A percentile compares a stretch with the other conserved stretches of the same genome.
Evolutionary conservation across 352 stramenopile species (phyloP).

Genomic region (Blastocystis sp.): DNA sequence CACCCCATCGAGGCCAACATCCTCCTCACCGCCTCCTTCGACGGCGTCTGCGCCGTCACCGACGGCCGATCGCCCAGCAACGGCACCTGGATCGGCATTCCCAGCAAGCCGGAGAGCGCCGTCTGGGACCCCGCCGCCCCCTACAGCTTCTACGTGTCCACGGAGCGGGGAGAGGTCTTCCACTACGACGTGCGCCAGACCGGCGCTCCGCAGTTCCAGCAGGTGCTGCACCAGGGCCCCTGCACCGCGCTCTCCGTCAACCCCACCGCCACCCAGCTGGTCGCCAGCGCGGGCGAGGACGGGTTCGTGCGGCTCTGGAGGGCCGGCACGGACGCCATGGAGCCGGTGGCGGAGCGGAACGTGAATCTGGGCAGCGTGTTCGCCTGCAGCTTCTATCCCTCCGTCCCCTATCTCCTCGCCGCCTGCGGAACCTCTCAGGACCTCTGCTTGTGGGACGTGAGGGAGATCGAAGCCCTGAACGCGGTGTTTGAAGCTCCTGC

Average conservation of each 20-base stretch:
- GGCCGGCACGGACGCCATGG: slow-evolving; percentile 66
- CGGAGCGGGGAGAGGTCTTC: slow-evolving; percentile 86
- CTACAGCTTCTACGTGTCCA: slow-evolving; percentile 83
- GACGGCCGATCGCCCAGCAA: slow-evolving; percentile 64
- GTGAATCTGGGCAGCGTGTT: slow-evolving; percentile 86
- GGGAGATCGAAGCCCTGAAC: slow-evolving; percentile 69
- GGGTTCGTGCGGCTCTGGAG: slow-evolving; percentile 97
- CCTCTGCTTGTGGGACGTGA: slow-evolving; percentile 80
- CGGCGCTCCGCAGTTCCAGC: slow-evolving; percentile 64
- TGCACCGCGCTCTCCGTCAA: slow-evolving; percentile 80
- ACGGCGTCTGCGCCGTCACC: slow-evolving; percentile 85
- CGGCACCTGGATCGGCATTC: slow-evolving; percentile 76
- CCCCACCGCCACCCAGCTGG: slow-evolving; percentile 79
- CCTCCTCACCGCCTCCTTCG: slow-evolving; percentile 83
- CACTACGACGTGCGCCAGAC: slow-evolving; percentile 91
- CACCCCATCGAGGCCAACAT: slow-evolving; percentile 89
- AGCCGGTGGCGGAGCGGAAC: slow-evolving; percentile 79
- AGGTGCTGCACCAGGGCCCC: slow-evolving; percentile 66
- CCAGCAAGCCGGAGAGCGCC: slow-evolving; percentile 80
- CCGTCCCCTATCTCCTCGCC: slow-evolving; percentile 79
- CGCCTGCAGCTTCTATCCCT: slow-evolving; percentile 78
- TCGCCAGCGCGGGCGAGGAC: slow-evolving; percentile 89
- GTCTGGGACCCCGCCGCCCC: slow-evolving; percentile 85
- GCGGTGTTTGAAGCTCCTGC: not conserved
- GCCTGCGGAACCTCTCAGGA: slow-evolving; percentile 80